Evolutionary conservation across 2,329 filamentous ascomycete species (phyloP), one percentile per base, ranked within the genome.

Genomic region (Colletotrichum sansevieriae): DNA sequence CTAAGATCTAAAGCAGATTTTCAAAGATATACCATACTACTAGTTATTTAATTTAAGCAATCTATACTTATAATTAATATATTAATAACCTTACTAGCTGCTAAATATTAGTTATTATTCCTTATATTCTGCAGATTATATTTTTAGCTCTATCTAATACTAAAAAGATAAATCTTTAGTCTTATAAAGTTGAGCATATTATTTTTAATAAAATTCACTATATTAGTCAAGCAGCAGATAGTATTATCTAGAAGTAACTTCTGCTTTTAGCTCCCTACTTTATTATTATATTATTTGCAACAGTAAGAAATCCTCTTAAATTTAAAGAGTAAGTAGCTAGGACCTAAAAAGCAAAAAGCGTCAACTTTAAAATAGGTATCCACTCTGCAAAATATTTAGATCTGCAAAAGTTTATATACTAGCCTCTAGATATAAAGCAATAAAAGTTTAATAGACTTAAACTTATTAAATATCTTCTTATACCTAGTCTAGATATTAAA

Each of bases 161-260:
- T 3, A 86, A 84, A 8, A 80, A 82, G 2, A 55, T 72, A 1
- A 80, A 73, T 33, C 77, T 83, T 0, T 95, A 92, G 92, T 86
- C 91, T 0, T 83, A 84, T 3, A 82, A 90, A 60, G 85, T 95
- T 13, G 91, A 88, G 73, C 85, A 91, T 56, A 94, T 95, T 74
- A 93, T 95, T 58, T 95, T 95, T 67, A 92, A 95, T 74, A 92
- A 95, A 79, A 89, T 95, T 2, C 92, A 95, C 76, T 93, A 88
- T 37, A 95, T 95, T 67, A 91, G 92, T 0, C 89, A 94, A 75
- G 86, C 89, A 0, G 90, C 94, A 8, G 92, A 95, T 72, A 64
- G 68, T 18, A 63, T 70, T 25, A 63, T 70, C 29, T 95, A 91
- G 92, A 92, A 95, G 73, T 92, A 95, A 74, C 82, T 95, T 3